phyloP scores from a whole-genome alignment of 208 protist genomes.

The Chromosphaera perkinsii region DNA sequence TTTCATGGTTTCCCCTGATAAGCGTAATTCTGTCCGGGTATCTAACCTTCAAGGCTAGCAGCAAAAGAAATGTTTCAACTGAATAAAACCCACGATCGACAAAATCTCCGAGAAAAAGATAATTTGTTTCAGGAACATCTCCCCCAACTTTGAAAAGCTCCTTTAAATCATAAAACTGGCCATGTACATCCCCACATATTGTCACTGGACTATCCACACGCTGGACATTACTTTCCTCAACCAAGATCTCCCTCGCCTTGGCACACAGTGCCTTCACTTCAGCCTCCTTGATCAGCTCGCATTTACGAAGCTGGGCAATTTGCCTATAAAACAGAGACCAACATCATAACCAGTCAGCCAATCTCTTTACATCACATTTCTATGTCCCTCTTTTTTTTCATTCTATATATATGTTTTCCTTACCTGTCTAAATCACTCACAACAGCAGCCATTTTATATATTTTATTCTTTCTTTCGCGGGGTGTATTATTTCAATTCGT shows the following conservation, averaged over 20 bases:
- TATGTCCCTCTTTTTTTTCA: too few species aligned
- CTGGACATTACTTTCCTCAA: constrained; percentile 82
- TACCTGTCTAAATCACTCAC: too few species aligned
- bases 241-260: constrained; percentile 77
- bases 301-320: constrained; percentile 87
- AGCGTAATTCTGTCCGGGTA: constrained; percentile 62
- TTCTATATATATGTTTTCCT: too few species aligned
- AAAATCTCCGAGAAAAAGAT: constrained; percentile 89
- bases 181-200: constrained; percentile 72
- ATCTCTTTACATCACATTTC: too few species aligned
- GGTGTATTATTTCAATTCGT: too few species aligned
- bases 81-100: constrained; percentile 96
- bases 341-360: too few species aligned
- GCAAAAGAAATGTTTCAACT: constrained; percentile 93
- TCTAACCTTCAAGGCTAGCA: constrained; percentile 91
- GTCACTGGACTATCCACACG: constrained; percentile 72
- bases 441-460: too few species aligned
- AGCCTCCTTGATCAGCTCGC: constrained; percentile 77
- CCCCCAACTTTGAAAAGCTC: constrained; percentile 90
- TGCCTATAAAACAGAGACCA: constrained; percentile 69
- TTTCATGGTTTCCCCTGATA: constrained; percentile 53
- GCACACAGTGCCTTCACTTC: constrained; percentile 76
- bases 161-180: constrained; percentile 86
- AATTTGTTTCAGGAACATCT: constrained; percentile 90
- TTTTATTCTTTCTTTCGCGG: too few species aligned